A percentile compares a stretch with the other conserved stretches of the same genome.
These are phyloP conservation scores for Diplodia seriata DNA, from an alignment of 2,329 filamentous ascomycete genomes.

Conservation along the genomic window DNA sequence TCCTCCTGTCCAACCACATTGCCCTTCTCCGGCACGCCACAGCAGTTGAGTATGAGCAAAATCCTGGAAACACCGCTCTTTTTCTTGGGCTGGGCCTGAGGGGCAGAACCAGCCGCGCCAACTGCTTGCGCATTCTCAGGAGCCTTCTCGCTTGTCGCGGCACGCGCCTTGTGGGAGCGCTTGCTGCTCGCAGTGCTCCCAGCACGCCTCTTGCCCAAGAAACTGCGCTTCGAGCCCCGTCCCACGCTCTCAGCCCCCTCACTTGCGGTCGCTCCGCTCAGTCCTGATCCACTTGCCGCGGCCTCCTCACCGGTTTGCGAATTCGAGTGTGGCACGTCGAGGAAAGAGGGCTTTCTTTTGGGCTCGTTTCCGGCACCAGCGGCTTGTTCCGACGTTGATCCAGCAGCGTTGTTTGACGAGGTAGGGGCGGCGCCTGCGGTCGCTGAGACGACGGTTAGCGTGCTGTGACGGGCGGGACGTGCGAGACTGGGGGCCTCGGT, in stretches of 20 bases:
- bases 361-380: constrained; percentile 32
- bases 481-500: constrained; percentile 27
- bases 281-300: constrained; percentile 48
- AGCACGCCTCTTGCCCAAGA: constrained; percentile 54
- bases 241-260: constrained; percentile 54
- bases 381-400: constrained; percentile 28
- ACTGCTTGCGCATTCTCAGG: constrained; percentile 41
- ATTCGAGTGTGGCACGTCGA: constrained; percentile 43
- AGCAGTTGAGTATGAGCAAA: constrained; percentile 68
- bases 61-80: constrained; percentile 47
- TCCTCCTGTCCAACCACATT: constrained; percentile 61
- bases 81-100: constrained; percentile 49
- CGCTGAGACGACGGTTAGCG: constrained; percentile 24
- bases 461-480: constrained; percentile 35
- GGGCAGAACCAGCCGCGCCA: constrained; percentile 37
- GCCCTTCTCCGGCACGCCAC: constrained; percentile 67
- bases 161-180: constrained; percentile 48
- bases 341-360: constrained; percentile 46
- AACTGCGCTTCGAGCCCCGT: constrained; percentile 55
- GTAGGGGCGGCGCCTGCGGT: constrained; percentile 27
- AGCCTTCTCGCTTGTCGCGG: constrained; percentile 49
- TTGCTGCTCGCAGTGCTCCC: constrained; percentile 56
- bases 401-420: constrained; percentile 27
- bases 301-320: constrained; percentile 43
- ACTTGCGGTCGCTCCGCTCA: constrained; percentile 54